Evolutionary conservation across 306 rosid species (phyloP).

Genomic region (Betula pendula): DNA sequence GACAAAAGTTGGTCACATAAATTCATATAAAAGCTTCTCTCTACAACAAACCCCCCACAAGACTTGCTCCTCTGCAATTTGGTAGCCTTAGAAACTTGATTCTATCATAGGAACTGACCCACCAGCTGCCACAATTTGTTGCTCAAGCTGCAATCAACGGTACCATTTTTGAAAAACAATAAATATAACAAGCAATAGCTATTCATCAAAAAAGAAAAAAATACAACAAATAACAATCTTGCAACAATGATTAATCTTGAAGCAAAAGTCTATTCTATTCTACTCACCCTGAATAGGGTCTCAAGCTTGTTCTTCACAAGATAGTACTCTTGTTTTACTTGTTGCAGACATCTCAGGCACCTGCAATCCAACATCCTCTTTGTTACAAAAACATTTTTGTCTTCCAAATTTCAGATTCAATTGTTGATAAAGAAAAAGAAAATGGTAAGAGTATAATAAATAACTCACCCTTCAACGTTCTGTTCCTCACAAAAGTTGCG

Average conservation of each 20-base stretch:
- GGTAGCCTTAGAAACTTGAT: conserved; percentile 42
- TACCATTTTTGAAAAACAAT: neutral
- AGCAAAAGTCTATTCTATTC: conserved; percentile 7
- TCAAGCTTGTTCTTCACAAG: conserved; percentile 88
- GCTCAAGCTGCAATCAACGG: conserved; percentile 76
- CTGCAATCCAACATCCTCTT: conserved; percentile 44
- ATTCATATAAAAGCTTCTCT: conserved; percentile 40
- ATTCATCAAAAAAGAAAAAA: conserved; percentile 8
- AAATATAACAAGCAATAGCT: neutral
- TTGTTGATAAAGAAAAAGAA: neutral
- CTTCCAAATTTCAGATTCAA: neutral
- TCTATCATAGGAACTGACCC: conserved; percentile 80
- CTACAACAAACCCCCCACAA: conserved; percentile 40
- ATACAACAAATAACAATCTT: neutral
- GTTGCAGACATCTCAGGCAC: conserved; percentile 82
- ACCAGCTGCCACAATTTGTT: conserved; percentile 88
- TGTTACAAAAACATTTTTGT: neutral
- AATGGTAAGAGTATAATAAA: conserved; percentile 20
- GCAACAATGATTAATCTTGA: conserved; percentile 7
- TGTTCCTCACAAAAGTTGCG: conserved; percentile 85
- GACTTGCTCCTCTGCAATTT: conserved; percentile 18
- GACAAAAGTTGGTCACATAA: conserved; percentile 35
- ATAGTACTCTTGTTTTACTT: conserved; percentile 81
- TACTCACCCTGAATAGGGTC: conserved; percentile 66
- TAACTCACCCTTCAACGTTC: conserved; percentile 79